These are phyloP conservation scores for Apiospora marii DNA, from an alignment of 2,329 filamentous ascomycete genomes.

Conservation along the genomic window DNA sequence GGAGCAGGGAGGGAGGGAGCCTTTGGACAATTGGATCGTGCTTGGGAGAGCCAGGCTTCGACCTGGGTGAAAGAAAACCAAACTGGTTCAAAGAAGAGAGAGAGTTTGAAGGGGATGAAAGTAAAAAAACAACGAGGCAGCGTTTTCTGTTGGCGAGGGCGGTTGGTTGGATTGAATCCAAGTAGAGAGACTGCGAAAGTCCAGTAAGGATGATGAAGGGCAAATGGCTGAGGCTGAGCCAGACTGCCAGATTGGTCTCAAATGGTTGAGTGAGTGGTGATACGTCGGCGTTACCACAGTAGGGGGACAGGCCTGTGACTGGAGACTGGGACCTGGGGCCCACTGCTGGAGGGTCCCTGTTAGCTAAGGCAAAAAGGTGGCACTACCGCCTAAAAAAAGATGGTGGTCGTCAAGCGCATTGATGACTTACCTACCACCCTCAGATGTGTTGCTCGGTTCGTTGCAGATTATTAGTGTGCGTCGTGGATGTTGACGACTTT, in stretches of 20 bases:
- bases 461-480: no score
- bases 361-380: background rate
- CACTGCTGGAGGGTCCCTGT: background rate
- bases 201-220: slow-evolving; percentile 1
- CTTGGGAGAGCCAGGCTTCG: background rate
- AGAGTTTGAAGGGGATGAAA: background rate
- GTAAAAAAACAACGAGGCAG: slow-evolving; percentile 15
- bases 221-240: slow-evolving; percentile 11
- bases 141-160: slow-evolving; percentile 8
- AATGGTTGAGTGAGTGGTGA: slow-evolving; percentile 12
- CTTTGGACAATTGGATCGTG: slow-evolving; percentile 4
- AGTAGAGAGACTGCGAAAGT: background rate
- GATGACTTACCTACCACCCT: no score
- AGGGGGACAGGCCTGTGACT: background rate
- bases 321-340: background rate
- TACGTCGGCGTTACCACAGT: slow-evolving; percentile 19
- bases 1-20: background rate
- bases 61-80: background rate
- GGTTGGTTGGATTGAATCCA: background rate
- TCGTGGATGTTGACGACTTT: no score
- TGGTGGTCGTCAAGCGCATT: no score
- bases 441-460: no score
- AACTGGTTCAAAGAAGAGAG: background rate
- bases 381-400: background rate
- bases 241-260: slow-evolving; percentile 11